Evolutionary conservation across 2,329 filamentous ascomycete species (phyloP).

Genomic region (Laburnicola sp.): DNA sequence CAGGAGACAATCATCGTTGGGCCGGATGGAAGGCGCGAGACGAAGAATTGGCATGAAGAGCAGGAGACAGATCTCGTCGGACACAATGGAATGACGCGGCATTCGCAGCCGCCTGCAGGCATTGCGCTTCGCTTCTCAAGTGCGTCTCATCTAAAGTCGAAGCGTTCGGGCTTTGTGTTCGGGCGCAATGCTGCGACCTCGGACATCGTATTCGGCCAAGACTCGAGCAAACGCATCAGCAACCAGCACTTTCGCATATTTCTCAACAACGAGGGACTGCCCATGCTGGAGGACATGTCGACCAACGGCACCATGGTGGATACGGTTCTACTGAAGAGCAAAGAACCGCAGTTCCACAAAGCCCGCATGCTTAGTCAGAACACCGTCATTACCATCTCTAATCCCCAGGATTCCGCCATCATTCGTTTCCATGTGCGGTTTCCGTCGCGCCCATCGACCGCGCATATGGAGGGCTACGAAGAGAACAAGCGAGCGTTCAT

Average conservation of each 20-base stretch:
- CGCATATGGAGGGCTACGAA: conserved; percentile 61
- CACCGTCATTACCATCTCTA: conserved; percentile 70
- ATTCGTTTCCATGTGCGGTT: conserved; percentile 85
- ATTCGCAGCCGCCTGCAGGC: conserved; percentile 51
- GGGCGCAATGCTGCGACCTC: conserved; percentile 73
- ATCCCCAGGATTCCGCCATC: conserved; percentile 59
- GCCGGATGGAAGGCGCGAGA: conserved; percentile 24
- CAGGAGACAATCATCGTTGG: conserved; percentile 56
- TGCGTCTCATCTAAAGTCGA: conserved; percentile 61
- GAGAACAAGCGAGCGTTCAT: conserved; percentile 72
- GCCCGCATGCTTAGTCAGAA: conserved; percentile 71
- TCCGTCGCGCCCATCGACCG: conserved; percentile 69
- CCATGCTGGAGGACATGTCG: conserved; percentile 92
- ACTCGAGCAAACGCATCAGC: conserved; percentile 75
- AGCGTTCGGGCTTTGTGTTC: conserved; percentile 77
- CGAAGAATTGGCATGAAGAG: conserved; percentile 2
- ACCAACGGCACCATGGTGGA: conserved; percentile 96
- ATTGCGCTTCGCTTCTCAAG: conserved; percentile 82
- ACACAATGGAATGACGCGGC: too few species aligned
- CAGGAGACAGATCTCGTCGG: too few species aligned
- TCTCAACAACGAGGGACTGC: conserved; percentile 78
- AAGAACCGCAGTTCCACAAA: conserved; percentile 41
- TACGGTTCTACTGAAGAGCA: conserved; percentile 64
- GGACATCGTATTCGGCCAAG: conserved; percentile 68
- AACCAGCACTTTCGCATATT: conserved; percentile 97